These are phyloP conservation scores for Mycena amicta DNA, from an alignment of 768 basidiomycete species.

Conservation along the genomic window DNA sequence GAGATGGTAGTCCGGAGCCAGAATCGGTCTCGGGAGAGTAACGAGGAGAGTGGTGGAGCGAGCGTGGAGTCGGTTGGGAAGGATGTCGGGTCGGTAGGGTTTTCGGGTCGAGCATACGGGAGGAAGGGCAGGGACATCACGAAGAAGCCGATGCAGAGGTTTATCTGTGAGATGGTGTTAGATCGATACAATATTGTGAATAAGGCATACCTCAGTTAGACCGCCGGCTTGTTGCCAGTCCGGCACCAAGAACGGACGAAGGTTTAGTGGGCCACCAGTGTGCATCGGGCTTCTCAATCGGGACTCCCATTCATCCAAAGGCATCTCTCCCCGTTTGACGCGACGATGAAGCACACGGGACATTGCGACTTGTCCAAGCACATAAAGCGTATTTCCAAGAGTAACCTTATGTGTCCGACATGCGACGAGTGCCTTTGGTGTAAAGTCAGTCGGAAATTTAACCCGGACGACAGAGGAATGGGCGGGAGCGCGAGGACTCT, in stretches of 20 bases:
- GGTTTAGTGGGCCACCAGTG: not conserved
- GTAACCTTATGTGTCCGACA: not conserved
- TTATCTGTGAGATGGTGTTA: no score
- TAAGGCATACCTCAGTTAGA: no score
- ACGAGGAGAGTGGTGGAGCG: not conserved
- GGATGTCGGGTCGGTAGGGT: not conserved
- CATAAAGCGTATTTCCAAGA: not conserved
- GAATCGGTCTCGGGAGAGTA: not conserved
- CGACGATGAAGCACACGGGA: not conserved
- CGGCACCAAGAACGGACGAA: not conserved
- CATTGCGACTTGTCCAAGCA: not conserved
- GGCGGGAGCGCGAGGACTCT: not conserved
- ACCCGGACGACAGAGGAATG: not conserved
- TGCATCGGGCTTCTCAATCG: not conserved
- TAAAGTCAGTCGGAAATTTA: not conserved
- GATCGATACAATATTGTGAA: no score
- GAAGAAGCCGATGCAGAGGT: not conserved
- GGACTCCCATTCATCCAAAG: not conserved
- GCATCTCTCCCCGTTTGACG: not conserved
- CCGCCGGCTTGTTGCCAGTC: constrained; percentile 2
- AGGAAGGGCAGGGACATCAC: constrained; percentile 1
- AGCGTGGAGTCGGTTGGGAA: not conserved
- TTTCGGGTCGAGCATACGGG: not conserved
- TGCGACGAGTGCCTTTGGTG: not conserved
- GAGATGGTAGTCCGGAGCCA: not conserved